Evolutionary conservation across 2,329 filamentous ascomycete genomes (phyloP).

Genomic region (Trichoderma sp.): DNA sequence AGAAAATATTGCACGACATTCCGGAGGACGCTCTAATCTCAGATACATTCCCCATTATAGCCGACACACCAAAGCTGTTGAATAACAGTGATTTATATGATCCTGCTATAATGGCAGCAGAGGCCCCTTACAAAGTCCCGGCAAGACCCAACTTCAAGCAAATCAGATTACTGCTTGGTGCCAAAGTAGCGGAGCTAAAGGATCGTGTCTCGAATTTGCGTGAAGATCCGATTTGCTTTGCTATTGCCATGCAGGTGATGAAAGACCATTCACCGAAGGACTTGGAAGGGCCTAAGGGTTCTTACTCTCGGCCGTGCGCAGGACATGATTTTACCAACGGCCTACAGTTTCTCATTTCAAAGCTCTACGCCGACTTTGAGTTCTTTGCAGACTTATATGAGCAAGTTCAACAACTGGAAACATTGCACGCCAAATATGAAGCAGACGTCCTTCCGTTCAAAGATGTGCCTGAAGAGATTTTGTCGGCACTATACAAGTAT

Average conservation of each 20-base stretch:
- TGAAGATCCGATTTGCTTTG: conserved; percentile 61
- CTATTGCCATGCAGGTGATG: conserved; percentile 42
- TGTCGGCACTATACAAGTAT: conserved; percentile 43
- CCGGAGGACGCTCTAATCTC: conserved; percentile 31
- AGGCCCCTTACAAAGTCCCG: conserved; percentile 56
- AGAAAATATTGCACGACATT: conserved; percentile 54
- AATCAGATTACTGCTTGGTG: conserved; percentile 46
- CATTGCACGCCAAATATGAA: conserved; percentile 38
- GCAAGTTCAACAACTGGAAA: conserved; percentile 32
- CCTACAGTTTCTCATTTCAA: conserved; percentile 29
- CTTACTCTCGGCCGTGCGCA: neutral
- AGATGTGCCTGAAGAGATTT: conserved; percentile 37
- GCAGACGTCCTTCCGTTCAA: conserved; percentile 33
- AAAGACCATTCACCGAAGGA: conserved; percentile 46
- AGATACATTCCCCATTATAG: conserved; percentile 36
- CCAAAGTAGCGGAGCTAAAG: conserved; percentile 44
- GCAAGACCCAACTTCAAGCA: conserved; percentile 46
- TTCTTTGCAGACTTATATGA: conserved; percentile 41
- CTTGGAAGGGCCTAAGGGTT: neutral
- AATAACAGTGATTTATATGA: conserved; percentile 35
- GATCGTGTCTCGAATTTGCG: conserved; percentile 58
- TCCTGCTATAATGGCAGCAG: conserved; percentile 46
- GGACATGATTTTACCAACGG: conserved; percentile 32
- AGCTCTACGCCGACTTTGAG: conserved; percentile 40
- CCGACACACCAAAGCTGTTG: conserved; percentile 40